Evolutionary conservation across 257 asterid species (phyloP).

Genomic region (Nicotiana attenuata): DNA sequence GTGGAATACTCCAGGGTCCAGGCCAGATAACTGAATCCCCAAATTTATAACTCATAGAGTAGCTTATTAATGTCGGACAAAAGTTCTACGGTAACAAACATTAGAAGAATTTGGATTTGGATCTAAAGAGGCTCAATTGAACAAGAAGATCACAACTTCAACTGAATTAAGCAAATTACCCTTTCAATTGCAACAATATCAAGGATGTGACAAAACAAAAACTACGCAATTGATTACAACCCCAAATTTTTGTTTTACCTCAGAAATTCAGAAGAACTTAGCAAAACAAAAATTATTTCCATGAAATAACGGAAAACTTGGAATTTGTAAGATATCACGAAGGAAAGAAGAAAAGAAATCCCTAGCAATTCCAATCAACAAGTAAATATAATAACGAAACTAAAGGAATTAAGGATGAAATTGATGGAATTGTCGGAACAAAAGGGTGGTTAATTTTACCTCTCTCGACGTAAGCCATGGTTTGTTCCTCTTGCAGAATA

Average conservation of each 20-base stretch:
- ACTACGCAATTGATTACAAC: background rate
- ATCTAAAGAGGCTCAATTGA: background rate
- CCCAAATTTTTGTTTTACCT: background rate
- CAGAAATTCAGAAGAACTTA: background rate
- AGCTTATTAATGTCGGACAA: no score
- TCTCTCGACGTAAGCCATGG: conserved; percentile 83
- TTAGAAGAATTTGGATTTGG: background rate
- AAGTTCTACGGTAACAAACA: background rate
- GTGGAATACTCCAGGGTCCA: background rate
- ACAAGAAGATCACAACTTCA: background rate
- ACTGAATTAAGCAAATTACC: background rate
- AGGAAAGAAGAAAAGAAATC: background rate
- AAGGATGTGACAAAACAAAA: background rate
- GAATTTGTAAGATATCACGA: background rate
- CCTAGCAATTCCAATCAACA: background rate
- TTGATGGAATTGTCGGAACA: background rate
- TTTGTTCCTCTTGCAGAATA: background rate
- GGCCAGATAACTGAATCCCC: background rate
- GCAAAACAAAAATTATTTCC: background rate
- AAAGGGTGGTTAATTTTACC: conserved; percentile 20
- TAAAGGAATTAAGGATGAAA: background rate
- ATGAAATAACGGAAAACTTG: background rate
- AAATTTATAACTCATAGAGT: no score
- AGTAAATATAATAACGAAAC: background rate
- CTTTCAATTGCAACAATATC: background rate